phyloP scores from a whole-genome alignment of 192 early-diverging fungal species.

The Coemansia javaensis region DNA sequence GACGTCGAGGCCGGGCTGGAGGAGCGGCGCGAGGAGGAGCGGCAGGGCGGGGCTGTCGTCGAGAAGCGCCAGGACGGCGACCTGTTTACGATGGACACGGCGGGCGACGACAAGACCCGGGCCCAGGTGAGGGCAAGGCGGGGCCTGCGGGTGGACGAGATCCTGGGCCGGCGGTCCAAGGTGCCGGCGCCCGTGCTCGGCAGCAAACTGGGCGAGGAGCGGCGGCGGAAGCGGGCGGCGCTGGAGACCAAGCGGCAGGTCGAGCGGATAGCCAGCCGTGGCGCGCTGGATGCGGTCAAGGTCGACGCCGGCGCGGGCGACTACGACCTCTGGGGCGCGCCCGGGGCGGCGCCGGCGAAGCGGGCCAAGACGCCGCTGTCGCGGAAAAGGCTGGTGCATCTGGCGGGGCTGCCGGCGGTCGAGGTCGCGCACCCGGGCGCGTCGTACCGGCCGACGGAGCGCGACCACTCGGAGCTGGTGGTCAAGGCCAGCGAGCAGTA shows the following conservation, averaged over 20 bases:
- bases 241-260: conserved; percentile 13
- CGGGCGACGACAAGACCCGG: conserved; percentile 20
- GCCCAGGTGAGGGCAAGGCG: conserved; percentile 15
- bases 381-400: conserved; percentile 18
- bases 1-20: conserved; percentile 75
- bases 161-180: conserved; percentile 68
- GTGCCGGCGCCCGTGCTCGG: conserved; percentile 38
- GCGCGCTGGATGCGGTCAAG: conserved; percentile 6
- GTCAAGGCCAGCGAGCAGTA: conserved; percentile 59
- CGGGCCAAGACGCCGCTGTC: conserved; percentile 5
- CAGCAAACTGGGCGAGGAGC: conserved; percentile 21
- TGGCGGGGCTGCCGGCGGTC: conserved; percentile 58
- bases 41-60: conserved; percentile 27
- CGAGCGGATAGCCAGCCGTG: conserved; percentile 27
- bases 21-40: conserved; percentile 66
- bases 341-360: neutral
- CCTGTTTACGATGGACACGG: conserved; percentile 19
- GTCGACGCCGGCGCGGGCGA: neutral
- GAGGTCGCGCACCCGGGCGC: conserved; percentile 75
- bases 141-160: conserved; percentile 76
- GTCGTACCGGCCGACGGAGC: conserved; percentile 83
- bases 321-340: conserved; percentile 39
- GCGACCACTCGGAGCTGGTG: conserved; percentile 72
- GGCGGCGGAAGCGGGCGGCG: conserved; percentile 20
- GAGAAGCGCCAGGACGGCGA: conserved; percentile 19